Evolutionary conservation across 352 stramenopile species (phyloP).

Genomic region (Phytophthora fragariaefolia): DNA sequence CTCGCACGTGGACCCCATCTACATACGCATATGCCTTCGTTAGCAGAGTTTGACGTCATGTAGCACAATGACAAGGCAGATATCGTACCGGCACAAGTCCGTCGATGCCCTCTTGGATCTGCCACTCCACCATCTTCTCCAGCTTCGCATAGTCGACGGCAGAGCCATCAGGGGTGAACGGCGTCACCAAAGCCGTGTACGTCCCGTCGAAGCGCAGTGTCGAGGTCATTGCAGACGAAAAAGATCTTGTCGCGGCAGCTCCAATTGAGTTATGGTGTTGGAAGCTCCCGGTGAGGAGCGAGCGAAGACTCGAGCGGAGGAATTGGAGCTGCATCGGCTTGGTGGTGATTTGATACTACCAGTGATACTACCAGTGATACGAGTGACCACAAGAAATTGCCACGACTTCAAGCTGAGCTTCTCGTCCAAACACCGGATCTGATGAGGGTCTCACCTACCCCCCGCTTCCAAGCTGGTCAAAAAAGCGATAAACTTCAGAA

Average conservation of each 20-base stretch:
- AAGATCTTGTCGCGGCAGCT: constrained; percentile 10
- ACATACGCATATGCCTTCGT: neutral
- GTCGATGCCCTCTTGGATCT: constrained; percentile 93
- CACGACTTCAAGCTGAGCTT: constrained; percentile 17
- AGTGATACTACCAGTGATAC: too few species aligned
- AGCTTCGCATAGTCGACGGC: constrained; percentile 93
- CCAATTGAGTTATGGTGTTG: constrained; percentile 14
- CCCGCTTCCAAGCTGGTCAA: too few species aligned
- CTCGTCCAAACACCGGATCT: constrained; percentile 9
- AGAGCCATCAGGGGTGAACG: constrained; percentile 90
- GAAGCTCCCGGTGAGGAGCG: neutral
- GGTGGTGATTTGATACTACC: neutral
- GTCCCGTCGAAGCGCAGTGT: constrained; percentile 73
- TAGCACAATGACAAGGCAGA: too few species aligned
- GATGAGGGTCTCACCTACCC: constrained; percentile 15
- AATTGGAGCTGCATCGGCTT: constrained; percentile 3
- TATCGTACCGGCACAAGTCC: constrained; percentile 94
- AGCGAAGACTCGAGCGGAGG: neutral
- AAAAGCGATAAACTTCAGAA: too few species aligned
- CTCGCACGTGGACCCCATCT: constrained; percentile 96
- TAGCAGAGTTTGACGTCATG: neutral
- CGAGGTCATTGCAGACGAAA: constrained; percentile 17
- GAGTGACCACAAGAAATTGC: neutral
- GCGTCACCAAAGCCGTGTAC: constrained; percentile 95
- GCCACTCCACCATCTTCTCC: constrained; percentile 86